Percentiles rank a stretch among this genome's conserved stretches.
These are phyloP conservation scores for sunflower (Helianthus annuus) DNA, from an alignment of 129 eudicot genomes.

Conservation along the genomic window DNA sequence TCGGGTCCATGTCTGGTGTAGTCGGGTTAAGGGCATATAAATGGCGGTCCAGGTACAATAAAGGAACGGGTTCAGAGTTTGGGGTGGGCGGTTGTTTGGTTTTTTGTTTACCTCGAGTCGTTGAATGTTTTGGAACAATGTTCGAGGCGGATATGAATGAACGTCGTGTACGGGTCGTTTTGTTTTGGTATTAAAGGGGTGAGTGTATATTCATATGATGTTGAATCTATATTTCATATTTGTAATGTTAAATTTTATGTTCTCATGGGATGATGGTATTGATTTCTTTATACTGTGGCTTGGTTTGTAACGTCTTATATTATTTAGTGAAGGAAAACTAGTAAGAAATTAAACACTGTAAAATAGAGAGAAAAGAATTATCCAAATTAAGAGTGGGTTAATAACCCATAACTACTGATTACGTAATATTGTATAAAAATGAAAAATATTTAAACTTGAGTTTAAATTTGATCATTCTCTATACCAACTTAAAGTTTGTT, in stretches of 20 bases:
- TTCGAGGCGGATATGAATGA: constrained; percentile 28
- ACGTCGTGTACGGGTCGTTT: constrained; percentile 2
- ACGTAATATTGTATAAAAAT: no score
- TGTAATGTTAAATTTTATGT: background rate
- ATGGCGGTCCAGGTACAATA: constrained; percentile 47
- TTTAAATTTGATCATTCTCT: no score
- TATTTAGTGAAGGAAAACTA: no score
- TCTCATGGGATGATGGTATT: background rate
- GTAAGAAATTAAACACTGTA: no score
- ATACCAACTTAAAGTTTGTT: no score
- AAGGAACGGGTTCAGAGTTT: constrained; percentile 31
- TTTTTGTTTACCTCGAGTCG: constrained; percentile 32
- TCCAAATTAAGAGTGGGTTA: no score
- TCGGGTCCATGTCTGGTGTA: constrained; percentile 45
- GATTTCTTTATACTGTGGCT: background rate
- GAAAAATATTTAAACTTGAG: no score
- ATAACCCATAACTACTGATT: no score
- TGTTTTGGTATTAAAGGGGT: constrained; percentile 24
- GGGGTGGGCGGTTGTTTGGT: constrained; percentile 38
- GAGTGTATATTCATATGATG: constrained; percentile 30
- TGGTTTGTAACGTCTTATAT: background rate
- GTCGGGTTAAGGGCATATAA: constrained; percentile 41
- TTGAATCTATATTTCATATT: constrained; percentile 27
- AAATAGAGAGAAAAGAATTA: no score
- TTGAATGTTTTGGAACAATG: constrained; percentile 43